Percentiles rank a stretch among this genome's conserved stretches.
Evolutionary conservation across 2,329 filamentous ascomycete species (phyloP).

Genomic region (Alternaria gansuensis): DNA sequence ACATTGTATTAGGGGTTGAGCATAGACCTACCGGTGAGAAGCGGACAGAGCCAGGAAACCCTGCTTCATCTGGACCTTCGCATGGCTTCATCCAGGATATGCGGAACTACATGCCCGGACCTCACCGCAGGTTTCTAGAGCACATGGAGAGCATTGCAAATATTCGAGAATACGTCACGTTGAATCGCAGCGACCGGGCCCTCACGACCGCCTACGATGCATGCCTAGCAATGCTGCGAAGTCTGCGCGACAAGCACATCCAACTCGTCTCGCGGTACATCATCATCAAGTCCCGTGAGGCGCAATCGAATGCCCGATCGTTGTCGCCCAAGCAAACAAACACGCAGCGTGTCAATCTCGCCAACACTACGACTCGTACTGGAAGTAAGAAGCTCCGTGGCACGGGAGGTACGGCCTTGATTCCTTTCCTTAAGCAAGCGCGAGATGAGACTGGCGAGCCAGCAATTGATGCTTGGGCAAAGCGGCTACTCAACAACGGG

Average conservation of each 20-base stretch:
- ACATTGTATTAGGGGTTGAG: constrained; percentile 86
- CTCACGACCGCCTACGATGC: constrained; percentile 88
- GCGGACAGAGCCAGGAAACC: constrained; percentile 56
- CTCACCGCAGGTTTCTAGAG: constrained; percentile 86
- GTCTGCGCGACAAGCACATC: constrained; percentile 92
- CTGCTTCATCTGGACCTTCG: constrained; percentile 59
- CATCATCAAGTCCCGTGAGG: constrained; percentile 83
- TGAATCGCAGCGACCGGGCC: constrained; percentile 66
- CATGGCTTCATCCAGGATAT: constrained; percentile 98
- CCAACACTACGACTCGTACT: constrained; percentile 54
- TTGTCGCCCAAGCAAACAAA: constrained; percentile 62
- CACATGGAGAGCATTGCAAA: constrained; percentile 83
- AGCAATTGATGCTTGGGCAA: constrained; percentile 75
- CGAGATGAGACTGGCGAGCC: constrained; percentile 95
- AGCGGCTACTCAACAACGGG: constrained; percentile 65
- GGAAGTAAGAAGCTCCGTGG: constrained; percentile 73
- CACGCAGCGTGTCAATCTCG: constrained; percentile 66
- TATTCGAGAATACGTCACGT: constrained; percentile 82
- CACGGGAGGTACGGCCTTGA: constrained; percentile 91
- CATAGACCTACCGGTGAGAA: constrained; percentile 88
- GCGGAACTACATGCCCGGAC: constrained; percentile 95
- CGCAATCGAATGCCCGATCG: constrained; percentile 70
- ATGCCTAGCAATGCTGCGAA: constrained; percentile 79
- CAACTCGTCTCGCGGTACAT: constrained; percentile 97
- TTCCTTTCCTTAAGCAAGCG: constrained; percentile 96